These are phyloP conservation scores for Pugionium cornutum DNA, from an alignment of 345 rosid genomes.

Conservation along the genomic window DNA sequence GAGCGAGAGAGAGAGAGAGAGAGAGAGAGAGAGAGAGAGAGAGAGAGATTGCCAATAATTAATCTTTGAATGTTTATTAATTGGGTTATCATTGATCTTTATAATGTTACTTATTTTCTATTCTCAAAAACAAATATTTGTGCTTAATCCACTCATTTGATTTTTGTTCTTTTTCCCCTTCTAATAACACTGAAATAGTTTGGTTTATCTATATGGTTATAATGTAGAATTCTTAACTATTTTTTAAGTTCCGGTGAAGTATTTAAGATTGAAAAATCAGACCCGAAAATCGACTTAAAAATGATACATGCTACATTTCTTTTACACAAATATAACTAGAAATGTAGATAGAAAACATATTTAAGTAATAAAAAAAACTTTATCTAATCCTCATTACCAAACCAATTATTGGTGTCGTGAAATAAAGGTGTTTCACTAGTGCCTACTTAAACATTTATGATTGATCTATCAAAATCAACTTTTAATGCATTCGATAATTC, in stretches of 20 bases:
- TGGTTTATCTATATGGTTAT: neutral
- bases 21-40: too few relatives aligned
- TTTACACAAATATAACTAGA: too few relatives aligned
- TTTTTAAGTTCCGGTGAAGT: neutral
- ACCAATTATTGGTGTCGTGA: constrained; percentile 20
- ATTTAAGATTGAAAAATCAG: too few relatives aligned
- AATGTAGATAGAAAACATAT: too few relatives aligned
- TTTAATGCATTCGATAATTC: neutral
- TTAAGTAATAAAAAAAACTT: neutral
- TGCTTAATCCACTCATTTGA: constrained; percentile 2
- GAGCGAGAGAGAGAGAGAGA: too few relatives aligned
- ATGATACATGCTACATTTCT: too few relatives aligned
- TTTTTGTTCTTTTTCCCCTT: neutral
- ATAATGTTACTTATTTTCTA: neutral
- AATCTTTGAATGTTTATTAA: neutral
- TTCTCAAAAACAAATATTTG: neutral
- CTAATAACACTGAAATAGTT: constrained; percentile 3
- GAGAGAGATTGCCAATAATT: constrained; percentile 12
- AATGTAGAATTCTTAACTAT: neutral
- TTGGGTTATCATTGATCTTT: neutral
- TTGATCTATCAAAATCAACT: constrained; percentile 23
- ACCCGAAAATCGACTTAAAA: too few relatives aligned
- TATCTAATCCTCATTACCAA: constrained; percentile 3
- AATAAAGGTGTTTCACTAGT: constrained; percentile 19
- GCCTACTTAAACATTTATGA: neutral